Conservation (phyloP, 495 filamentous ascomycete genomes). For the Neurospora sp. region DNA sequence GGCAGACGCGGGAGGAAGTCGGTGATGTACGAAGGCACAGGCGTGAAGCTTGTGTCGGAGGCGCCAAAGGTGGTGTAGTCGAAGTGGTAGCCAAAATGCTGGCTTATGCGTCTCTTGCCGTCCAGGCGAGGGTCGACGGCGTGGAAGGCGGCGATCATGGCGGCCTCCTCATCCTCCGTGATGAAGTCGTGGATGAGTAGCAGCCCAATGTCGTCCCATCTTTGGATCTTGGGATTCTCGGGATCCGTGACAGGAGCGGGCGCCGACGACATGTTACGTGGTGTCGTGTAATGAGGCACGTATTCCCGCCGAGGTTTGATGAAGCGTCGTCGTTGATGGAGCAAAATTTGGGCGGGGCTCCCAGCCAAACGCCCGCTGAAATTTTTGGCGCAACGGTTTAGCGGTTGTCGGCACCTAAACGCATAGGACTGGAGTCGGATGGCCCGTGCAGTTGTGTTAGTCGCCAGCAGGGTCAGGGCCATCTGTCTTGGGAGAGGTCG, state of each 20-base stretch:
- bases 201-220: conserved; percentile 17
- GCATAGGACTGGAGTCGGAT: not conserved
- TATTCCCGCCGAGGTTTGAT: not conserved
- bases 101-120: conserved; percentile 14
- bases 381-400: not conserved
- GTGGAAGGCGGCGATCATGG: conserved; percentile 20
- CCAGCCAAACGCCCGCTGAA: not conserved
- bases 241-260: conserved; percentile 1
- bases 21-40: conserved; percentile 18
- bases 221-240: conserved; percentile 10
- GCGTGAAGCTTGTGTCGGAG: conserved; percentile 11
- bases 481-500: not conserved
- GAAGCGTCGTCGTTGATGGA: not conserved
- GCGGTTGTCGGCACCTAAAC: not conserved
- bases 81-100: conserved; percentile 24
- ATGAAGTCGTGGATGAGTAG: conserved; percentile 22
- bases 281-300: not conserved
- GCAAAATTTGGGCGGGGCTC: not conserved
- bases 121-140: conserved; percentile 4
- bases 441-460: not conserved
- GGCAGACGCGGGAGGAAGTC: conserved; percentile 16
- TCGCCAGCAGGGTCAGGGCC: not conserved
- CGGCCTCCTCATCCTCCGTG: conserved; percentile 12
- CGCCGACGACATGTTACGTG: not conserved
- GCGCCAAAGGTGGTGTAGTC: conserved; percentile 26